Percentiles rank a stretch among this genome's conserved stretches.
These are phyloP conservation scores for Ogataea saltuana DNA, from an alignment of 805 yeast genomes.

Conservation along the genomic window DNA sequence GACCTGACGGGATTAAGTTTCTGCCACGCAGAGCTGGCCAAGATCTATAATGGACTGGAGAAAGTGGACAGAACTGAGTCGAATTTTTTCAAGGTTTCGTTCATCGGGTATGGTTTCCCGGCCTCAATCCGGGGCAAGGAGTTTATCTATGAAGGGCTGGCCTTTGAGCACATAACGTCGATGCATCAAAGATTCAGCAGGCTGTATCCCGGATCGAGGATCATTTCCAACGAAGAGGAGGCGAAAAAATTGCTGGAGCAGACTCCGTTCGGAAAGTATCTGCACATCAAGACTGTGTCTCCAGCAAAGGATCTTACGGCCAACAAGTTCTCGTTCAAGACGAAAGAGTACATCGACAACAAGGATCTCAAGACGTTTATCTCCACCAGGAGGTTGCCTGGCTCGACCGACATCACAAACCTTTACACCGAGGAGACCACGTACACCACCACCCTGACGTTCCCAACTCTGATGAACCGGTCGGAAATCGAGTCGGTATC, in stretches of 20 bases:
- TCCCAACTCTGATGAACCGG: conserved; percentile 88
- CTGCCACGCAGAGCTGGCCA: conserved; percentile 67
- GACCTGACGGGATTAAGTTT: conserved; percentile 74
- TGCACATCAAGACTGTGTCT: conserved; percentile 70
- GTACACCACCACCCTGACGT: conserved; percentile 69
- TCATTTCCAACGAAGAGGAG: conserved; percentile 56
- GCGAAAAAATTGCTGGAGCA: conserved; percentile 50
- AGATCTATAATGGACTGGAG: conserved; percentile 66
- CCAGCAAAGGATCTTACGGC: conserved; percentile 54
- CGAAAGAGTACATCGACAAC: conserved; percentile 72
- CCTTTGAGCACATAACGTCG: conserved; percentile 84
- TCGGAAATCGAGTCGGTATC: conserved; percentile 59
- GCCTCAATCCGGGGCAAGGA: conserved; percentile 69
- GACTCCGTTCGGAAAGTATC: conserved; percentile 67
- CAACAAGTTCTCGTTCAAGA: conserved; percentile 55
- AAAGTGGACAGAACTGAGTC: conserved; percentile 72
- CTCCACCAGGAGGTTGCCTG: conserved; percentile 69
- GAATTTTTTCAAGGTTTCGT: conserved; percentile 75
- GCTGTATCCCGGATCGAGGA: conserved; percentile 79
- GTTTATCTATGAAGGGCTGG: conserved; percentile 81
- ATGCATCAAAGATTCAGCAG: conserved; percentile 74
- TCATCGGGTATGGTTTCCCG: conserved; percentile 86
- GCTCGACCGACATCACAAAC: conserved; percentile 67
- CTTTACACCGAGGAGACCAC: conserved; percentile 89
- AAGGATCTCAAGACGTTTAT: conserved; percentile 71